A percentile compares a stretch with the other conserved stretches of the same genome.
Conservation (phyloP, 164 flowering plant genomes). For the Sextonia rubra region DNA sequence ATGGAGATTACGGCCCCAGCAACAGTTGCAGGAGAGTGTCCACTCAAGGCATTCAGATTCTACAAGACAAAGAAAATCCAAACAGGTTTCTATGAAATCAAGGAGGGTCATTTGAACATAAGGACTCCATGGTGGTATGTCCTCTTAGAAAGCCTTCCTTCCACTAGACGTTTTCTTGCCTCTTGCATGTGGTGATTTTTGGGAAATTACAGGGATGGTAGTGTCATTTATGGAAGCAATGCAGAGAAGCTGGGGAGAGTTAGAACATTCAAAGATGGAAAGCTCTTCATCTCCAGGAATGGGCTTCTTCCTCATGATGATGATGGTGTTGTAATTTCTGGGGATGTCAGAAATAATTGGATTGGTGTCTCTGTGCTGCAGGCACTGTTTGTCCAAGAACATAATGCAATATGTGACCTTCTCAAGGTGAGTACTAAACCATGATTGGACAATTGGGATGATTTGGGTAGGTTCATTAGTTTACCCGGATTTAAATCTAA, state of each 20-base stretch:
- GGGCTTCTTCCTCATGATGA: constrained; percentile 36
- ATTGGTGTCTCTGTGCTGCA: constrained; percentile 36
- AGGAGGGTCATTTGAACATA: constrained; percentile 25
- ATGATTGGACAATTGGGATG: too few species aligned
- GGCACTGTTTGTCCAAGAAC: constrained; percentile 42
- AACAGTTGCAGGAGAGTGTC: constrained; percentile 34
- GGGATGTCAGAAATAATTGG: constrained; percentile 46
- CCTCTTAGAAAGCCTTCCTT: neutral
- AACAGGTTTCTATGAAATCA: constrained; percentile 21
- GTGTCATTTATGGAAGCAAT: constrained; percentile 42
- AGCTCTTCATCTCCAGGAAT: constrained; percentile 29
- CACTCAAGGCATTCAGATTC: constrained; percentile 37
- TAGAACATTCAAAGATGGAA: constrained; percentile 38
- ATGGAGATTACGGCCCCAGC: constrained; percentile 32
- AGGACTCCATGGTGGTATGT: constrained; percentile 51
- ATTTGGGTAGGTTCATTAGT: too few species aligned
- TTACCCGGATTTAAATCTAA: too few species aligned
- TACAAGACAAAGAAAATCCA: constrained; percentile 29
- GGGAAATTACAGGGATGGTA: constrained; percentile 33
- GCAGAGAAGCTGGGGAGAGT: constrained; percentile 18
- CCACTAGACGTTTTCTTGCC: neutral
- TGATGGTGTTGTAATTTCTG: constrained; percentile 29
- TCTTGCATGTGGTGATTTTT: neutral
- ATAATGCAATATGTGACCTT: constrained; percentile 24
- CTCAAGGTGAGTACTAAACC: neutral